A percentile compares a stretch with the other conserved stretches of the same genome.
Conservation (phyloP, 768 basidiomycete species). For the Sporobolomyces roseus region DNA sequence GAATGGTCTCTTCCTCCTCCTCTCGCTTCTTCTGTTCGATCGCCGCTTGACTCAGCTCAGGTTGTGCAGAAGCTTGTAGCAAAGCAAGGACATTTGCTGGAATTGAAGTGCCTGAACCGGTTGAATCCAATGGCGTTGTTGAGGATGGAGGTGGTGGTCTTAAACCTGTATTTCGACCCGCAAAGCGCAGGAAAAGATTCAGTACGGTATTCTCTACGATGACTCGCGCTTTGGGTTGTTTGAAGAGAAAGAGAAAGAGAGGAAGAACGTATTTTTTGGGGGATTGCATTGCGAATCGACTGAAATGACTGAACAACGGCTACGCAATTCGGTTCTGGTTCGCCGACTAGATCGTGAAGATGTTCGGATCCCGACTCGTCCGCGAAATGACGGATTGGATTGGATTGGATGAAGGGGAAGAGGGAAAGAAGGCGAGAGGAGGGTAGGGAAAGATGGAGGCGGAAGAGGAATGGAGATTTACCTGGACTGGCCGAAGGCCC, state of each 20-base stretch:
- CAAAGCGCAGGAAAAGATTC: not conserved
- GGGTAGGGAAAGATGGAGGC: not conserved
- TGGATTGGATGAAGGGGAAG: not conserved
- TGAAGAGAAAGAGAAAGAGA: not conserved
- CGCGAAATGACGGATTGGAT: not conserved
- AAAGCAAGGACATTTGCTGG: slow-evolving; percentile 38
- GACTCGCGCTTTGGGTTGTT: not conserved
- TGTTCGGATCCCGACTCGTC: not conserved
- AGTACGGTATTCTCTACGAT: not conserved
- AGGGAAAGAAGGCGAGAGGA: not conserved
- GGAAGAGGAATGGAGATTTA: slow-evolving; percentile 2
- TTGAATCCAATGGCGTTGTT: not conserved
- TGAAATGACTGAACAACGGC: no score
- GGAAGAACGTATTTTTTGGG: not conserved
- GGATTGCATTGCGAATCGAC: not conserved
- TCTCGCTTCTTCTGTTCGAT: slow-evolving; percentile 14
- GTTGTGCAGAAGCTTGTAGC: slow-evolving; percentile 1
- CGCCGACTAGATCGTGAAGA: not conserved
- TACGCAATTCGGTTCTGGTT: not conserved
- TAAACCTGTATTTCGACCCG: not conserved
- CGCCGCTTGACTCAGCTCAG: slow-evolving; percentile 8
- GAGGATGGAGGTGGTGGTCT: not conserved
- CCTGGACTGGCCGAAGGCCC: slow-evolving; percentile 25
- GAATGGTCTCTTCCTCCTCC: slow-evolving; percentile 14
- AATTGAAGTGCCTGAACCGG: not conserved